phyloP scores from a whole-genome alignment of 2,329 filamentous ascomycete species.

The Byssothecium circinans region DNA sequence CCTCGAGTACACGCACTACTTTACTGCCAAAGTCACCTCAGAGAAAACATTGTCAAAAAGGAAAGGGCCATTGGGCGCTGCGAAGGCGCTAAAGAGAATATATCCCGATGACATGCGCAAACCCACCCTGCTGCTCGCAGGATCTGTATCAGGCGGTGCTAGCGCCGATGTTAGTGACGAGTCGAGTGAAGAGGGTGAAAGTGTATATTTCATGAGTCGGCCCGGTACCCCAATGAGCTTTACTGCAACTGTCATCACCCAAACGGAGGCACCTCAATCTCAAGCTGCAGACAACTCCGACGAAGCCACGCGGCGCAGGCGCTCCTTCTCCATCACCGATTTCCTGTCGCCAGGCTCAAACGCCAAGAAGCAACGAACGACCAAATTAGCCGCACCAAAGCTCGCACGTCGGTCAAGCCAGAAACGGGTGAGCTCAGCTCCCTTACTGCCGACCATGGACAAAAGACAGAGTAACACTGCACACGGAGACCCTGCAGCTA shows the following conservation, averaged over 20 bases:
- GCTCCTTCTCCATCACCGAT: conserved; percentile 56
- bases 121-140: conserved; percentile 54
- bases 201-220: conserved; percentile 43
- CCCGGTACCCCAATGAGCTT: conserved; percentile 43
- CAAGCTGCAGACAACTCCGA: conserved; percentile 13
- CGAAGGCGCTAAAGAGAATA: conserved; percentile 48
- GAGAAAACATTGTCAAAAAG: conserved; percentile 45
- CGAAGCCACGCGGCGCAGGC: conserved; percentile 40
- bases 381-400: conserved; percentile 29
- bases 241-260: conserved; percentile 30
- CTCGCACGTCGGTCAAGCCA: conserved; percentile 35
- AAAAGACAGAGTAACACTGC: conserved; percentile 40
- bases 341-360: conserved; percentile 43
- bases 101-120: conserved; percentile 47
- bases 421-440: conserved; percentile 34
- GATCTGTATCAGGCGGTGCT: conserved; percentile 34
- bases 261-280: conserved; percentile 17
- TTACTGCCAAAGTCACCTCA: conserved; percentile 39
- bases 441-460: conserved; percentile 43
- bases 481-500: conserved; percentile 37
- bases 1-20: conserved; percentile 42
- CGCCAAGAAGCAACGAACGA: conserved; percentile 42
- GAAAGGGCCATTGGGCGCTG: conserved; percentile 42
- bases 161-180: conserved; percentile 39
- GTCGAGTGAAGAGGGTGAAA: conserved; percentile 43